A percentile compares a stretch with the other conserved stretches of the same genome.
Conservation (phyloP, 805 yeast species). For the Metschnikowia peoriensis region DNA sequence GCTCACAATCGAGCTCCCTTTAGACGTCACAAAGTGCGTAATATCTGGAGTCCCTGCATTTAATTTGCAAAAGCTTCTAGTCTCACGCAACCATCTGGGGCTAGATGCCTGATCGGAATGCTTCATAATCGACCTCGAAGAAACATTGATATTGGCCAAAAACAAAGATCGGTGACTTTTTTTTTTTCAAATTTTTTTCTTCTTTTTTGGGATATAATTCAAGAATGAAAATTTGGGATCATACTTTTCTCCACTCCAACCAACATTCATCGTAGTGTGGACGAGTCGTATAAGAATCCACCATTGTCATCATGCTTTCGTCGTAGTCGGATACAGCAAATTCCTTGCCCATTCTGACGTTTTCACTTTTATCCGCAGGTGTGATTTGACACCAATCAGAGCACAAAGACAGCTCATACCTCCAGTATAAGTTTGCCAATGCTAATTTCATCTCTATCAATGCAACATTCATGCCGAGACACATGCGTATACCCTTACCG, state of each 20-base stretch:
- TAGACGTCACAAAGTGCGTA: background rate
- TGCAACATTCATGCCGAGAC: conserved; percentile 70
- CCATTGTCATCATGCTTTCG: conserved; percentile 52
- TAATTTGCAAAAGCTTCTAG: conserved; percentile 1
- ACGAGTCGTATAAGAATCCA: conserved; percentile 54
- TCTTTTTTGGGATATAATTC: too few relatives aligned
- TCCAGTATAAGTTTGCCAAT: conserved; percentile 52
- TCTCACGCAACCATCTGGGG: background rate
- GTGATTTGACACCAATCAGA: conserved; percentile 43
- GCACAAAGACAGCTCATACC: conserved; percentile 40
- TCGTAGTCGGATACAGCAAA: conserved; percentile 26
- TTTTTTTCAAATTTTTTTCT: too few relatives aligned
- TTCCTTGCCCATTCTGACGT: conserved; percentile 17
- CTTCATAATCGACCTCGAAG: too few relatives aligned
- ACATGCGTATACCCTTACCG: conserved; percentile 74
- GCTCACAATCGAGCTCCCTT: background rate
- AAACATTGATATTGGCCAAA: background rate
- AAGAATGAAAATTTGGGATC: background rate
- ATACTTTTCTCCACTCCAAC: conserved; percentile 36
- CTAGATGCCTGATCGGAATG: background rate
- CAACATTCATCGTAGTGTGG: conserved; percentile 54
- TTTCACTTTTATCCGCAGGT: conserved; percentile 11
- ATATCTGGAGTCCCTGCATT: conserved; percentile 4
- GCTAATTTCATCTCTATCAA: conserved; percentile 61
- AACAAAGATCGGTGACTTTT: background rate